Evolutionary conservation across 805 yeast genomes (phyloP), one percentile per base, ranked within the genome.

Genomic region (Huiozyma sinensis): DNA sequence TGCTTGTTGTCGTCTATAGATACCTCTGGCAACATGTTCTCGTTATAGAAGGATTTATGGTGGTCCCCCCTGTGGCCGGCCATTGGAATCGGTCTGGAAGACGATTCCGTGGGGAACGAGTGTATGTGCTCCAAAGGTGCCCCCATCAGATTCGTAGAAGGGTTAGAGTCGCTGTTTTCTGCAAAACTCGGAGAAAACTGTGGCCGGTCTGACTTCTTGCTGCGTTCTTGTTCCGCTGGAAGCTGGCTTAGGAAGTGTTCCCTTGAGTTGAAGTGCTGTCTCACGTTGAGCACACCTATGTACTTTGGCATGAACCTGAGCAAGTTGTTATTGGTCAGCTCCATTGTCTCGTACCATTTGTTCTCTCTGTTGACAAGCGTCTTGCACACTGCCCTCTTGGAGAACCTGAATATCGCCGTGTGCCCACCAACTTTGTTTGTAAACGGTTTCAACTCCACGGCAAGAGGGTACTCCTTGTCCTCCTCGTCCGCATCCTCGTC

Each of bases 381-480:
- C 63, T 92, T 92, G 63, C 97, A 92, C 12, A 92, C 95, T 0
- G 97, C 97, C 46, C 85, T 71, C 52, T 80, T 84, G 5, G 95
- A 83, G 59, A 92, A 92, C 50, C 90, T 76, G 67, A 90, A 92
- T 33, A 92, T 88, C 1, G 97, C 97, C 0, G 97, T 90, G 60
- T 92, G 99, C 0, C 99, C 99, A 6, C 99, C 99, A 24, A 92
- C 97, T 58, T 85, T 88, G 59, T 92, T 88, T 44, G 81, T 80
- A 65, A 89, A 90, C 1, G 97, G 97, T 43, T 85, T 77, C 46
- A 90, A 66, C 60, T 90, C 97, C 1, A 89, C 95, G 1, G 95
- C 84, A 30, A 87, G 64, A 3, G 88, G 83, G 51, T 70, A 83
- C 36, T 69, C 66, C 6, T 65, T 61, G 7, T 62, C 62, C 7